Base-by-base conservation (phyloP, 2,329 filamentous ascomycete species). In the Zymoseptoria ardabiliae region DNA sequence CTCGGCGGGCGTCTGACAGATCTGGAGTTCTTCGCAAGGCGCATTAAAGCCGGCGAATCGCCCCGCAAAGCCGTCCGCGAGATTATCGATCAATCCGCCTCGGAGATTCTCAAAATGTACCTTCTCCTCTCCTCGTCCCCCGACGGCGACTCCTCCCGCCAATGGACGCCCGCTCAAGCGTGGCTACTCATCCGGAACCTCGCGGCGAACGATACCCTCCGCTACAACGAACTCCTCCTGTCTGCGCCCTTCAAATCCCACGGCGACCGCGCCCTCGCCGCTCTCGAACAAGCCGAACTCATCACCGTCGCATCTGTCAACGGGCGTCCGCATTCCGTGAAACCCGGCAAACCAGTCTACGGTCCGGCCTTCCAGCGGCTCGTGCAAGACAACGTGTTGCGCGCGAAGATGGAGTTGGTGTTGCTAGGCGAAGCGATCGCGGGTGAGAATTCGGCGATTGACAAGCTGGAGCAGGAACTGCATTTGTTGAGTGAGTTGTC, bases 1-100 rank as follows among this genome's bases (percentile, higher is more conserved):
- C 82, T 99, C 1, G 94, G 94, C 21, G 94, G 94, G 1, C 89
- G 94, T 3, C 81, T 99, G n/a, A 96, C 91, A 0, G 94, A 99
- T 70, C 85, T 99, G 20, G 93, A 97, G 71, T 95, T 94, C 70
- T 84, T 99, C 50, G 89, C 92, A n/a, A 85, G 93, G 41, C 84
- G 94, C 19, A 88, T 99, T 67, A 90, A 91, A 75, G 85, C 88
- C 0, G 93, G 94, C 17, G 91, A 97, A 72, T 88, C 82, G 2
- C 94, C 94, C 0, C 82, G 81, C 63, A 82, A 88, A 66, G 94
- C 94, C 2, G 87, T 97, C 2, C 80, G 85, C 21, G 91, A 96
- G 64, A 97, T 99, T 63, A 88, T 96, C 57, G 86, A 90, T 57
- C 91, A 96, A 70, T 89, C 88, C 19, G 89, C 91, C 0, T 90